A percentile compares a stretch with the other conserved stretches of the same genome.
These are phyloP conservation scores for Cyberlindnera mycetangii DNA, from an alignment of 805 yeast genomes.

Conservation along the genomic window DNA sequence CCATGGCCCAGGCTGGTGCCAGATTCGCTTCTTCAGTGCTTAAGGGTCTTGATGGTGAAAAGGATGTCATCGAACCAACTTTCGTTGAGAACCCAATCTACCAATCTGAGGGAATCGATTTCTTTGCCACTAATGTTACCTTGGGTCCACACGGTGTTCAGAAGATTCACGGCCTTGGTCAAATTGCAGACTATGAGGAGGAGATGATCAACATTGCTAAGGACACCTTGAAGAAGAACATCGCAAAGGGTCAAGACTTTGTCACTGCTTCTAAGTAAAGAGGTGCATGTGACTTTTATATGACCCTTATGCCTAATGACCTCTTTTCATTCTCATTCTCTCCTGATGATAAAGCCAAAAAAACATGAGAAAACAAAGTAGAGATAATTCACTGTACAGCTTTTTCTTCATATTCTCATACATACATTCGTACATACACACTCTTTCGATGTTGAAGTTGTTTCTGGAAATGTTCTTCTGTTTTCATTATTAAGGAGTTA, in stretches of 20 bases:
- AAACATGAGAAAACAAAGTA: too few species aligned
- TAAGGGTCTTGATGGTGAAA: constrained; percentile 62
- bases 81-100: constrained; percentile 80
- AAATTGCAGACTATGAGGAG: constrained; percentile 74
- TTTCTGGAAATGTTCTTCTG: too few species aligned
- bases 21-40: constrained; percentile 66
- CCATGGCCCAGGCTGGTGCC: constrained; percentile 92
- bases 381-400: too few species aligned
- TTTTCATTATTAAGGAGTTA: not conserved
- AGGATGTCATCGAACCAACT: constrained; percentile 62
- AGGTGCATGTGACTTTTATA: too few species aligned
- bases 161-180: constrained; percentile 76
- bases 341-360: not conserved
- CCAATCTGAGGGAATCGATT: constrained; percentile 84
- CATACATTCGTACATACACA: too few species aligned
- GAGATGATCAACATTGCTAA: constrained; percentile 84
- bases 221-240: constrained; percentile 46
- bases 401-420: too few species aligned
- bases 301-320: not conserved
- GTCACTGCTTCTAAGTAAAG: constrained; percentile 45
- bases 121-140: constrained; percentile 93
- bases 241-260: constrained; percentile 89
- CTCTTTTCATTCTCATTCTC: not conserved
- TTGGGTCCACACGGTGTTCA: constrained; percentile 90
- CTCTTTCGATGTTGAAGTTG: too few species aligned